phyloP scores from a whole-genome alignment of 2,329 filamentous ascomycete genomes.

The Ceratocystis smalleyi region DNA sequence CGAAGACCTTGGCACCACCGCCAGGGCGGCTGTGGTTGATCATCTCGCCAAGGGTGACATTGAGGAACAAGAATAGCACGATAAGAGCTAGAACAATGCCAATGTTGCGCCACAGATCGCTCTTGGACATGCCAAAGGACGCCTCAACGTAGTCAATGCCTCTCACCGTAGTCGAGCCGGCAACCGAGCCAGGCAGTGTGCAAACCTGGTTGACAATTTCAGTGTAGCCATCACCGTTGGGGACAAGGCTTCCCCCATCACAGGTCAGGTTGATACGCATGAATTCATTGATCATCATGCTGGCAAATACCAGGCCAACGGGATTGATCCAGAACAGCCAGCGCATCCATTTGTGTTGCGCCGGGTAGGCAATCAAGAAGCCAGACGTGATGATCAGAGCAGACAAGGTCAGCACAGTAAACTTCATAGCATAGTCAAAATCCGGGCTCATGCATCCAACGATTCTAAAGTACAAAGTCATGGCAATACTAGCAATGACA shows the following conservation, averaged over 20 bases:
- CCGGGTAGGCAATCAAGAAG: slow-evolving; percentile 68
- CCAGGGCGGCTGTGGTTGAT: slow-evolving; percentile 58
- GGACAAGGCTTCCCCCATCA: slow-evolving; percentile 50
- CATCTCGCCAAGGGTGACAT: slow-evolving; percentile 64
- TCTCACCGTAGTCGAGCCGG: slow-evolving; percentile 47
- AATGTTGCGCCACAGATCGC: slow-evolving; percentile 67
- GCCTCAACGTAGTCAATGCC: slow-evolving; percentile 54
- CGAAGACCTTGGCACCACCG: slow-evolving; percentile 67
- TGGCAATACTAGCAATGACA: slow-evolving; percentile 50
- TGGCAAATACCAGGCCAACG: slow-evolving; percentile 57
- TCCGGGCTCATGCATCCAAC: slow-evolving; percentile 61
- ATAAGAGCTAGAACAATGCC: slow-evolving; percentile 68
- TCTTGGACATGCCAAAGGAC: slow-evolving; percentile 49
- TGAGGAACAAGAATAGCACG: slow-evolving; percentile 56
- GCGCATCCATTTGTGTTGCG: slow-evolving; percentile 57
- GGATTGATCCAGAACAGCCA: slow-evolving; percentile 72
- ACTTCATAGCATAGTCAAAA: slow-evolving; percentile 75
- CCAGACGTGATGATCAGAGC: slow-evolving; percentile 69
- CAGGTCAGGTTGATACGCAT: slow-evolving; percentile 53
- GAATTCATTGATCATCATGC: slow-evolving; percentile 82
- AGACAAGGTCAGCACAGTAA: slow-evolving; percentile 63
- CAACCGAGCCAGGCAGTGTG: slow-evolving; percentile 55
- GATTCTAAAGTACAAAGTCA: slow-evolving; percentile 65
- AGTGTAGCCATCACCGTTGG: slow-evolving; percentile 52
- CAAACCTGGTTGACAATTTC: slow-evolving; percentile 66